Base-by-base conservation (phyloP, 192 early-diverging fungal genomes). In the Rhizophagus clarus region DNA sequence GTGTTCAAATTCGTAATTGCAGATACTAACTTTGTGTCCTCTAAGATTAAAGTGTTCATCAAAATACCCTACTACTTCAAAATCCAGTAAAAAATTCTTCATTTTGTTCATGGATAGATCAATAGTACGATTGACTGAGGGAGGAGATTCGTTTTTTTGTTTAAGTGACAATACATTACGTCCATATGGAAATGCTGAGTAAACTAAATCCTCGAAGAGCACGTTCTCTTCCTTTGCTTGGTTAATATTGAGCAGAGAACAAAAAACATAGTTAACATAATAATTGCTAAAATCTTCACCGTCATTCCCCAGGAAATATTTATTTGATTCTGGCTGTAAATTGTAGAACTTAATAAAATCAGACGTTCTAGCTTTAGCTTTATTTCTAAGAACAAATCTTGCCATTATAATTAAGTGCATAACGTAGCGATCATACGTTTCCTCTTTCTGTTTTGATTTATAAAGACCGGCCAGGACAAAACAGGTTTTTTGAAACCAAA, bases 321-420 rank as follows among this genome's bases (percentile, higher is more conserved):
- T 4, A 15, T 32, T 37, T 69, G 67, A 37, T 69, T 69, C 67
- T 69, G 67, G 32, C 29, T 69, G 67, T 34, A 34, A 69, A 69
- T 69, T 69, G 67, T 69, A 69, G 67, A 69, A 69, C 67, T 69
- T 69, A 37, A 69, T 69, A 37, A 69, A 69, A 69, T 28, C 31
- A 69, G 67, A 69, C 31, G 67, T 34, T 37, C 67, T 34, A 69
- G 67, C 67, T 69, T 69, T 34, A 32, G 37, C 15, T 11, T 1
- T 9, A 69, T 69, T 7, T 37, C 37, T 34, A 69, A 69, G 67
- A 69, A 69, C 67, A 37, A 69, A 69, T 34, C 3, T 69, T 69
- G 67, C n/a, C 67, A 37, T 69, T 69, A 69, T 69, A 69, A 69
- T 69, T 14, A 69, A 69, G 37, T 69, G 67, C 2, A 69, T 34